Evolutionary conservation across 2,329 filamentous ascomycete genomes (phyloP), one percentile per base, ranked within the genome.

Genomic region (Pseudogymnoascus sp.): DNA sequence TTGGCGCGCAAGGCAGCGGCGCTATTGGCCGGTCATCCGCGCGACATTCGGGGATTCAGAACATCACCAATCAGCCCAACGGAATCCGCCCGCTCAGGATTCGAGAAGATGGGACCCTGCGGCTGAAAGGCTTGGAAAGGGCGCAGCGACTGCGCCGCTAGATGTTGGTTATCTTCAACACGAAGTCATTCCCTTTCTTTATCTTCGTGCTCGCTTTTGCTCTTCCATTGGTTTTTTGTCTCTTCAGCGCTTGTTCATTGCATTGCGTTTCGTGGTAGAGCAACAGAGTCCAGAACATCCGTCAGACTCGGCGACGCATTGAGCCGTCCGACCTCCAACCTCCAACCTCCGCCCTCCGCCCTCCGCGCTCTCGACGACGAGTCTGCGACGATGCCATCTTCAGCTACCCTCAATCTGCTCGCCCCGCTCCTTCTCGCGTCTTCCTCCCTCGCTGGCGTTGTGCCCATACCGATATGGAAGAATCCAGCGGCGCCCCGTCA

Each of bases 91-190:
- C 47, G 47, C 9, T 17, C 47, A 54, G 29, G 47, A 54, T 54
- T 54, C 47, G 5, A 17, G 47, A 54, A 54, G 17, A 21, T 17
- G 29, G 47, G 7, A 54, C 47, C 29, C 47, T 54, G 47, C 47
- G 47, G 47, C 47, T 54, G 47, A 54, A 33, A 33, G 29, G 40
- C 47, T 54, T 33, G 47, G 47, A 17, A 21, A 54, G n/a, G 47
- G 29, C 47, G 47, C 47, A 33, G 47, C 29, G 7, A 17, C 47
- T 54, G 47, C 15, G 47, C 47, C 47, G 47, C 29, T 7, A 13
- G 29, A 21, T 54, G 47, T 33, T 35, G 29, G 29, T 54, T 6
- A 2, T 1, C 47, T 54, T 54, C 29, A 17, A 33, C 29, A 15
- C 6, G n/a, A 33, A 6, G 15, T 13, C 29, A 8, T 54, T 54